Conservation (phyloP, 305 asterid genomes). For the Fraxinus floribunda region DNA sequence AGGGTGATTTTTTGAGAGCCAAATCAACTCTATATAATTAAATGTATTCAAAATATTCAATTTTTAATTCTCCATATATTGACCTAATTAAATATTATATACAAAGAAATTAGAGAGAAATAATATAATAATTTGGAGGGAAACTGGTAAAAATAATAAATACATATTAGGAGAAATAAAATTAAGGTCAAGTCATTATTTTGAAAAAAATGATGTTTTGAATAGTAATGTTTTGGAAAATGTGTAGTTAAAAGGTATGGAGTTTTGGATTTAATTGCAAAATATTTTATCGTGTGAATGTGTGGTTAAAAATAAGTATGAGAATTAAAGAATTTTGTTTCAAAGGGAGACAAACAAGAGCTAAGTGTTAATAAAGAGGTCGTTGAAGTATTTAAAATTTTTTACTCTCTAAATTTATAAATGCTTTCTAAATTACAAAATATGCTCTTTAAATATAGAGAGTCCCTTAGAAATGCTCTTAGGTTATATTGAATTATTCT, state of each 20-base stretch:
- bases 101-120: neutral
- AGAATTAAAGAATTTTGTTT: neutral
- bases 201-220: neutral
- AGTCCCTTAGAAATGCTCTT: neutral
- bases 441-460: neutral
- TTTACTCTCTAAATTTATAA: neutral
- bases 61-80: neutral
- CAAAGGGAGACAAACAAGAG: neutral
- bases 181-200: neutral
- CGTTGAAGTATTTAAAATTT: neutral
- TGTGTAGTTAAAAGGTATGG: neutral
- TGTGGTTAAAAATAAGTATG: neutral
- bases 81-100: neutral
- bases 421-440: neutral
- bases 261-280: neutral
- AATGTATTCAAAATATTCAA: neutral
- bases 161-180: neutral
- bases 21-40: neutral
- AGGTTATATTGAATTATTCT: neutral
- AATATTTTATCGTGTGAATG: neutral
- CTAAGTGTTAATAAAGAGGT: neutral
- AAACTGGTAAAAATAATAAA: neutral
- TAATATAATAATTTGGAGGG: neutral
- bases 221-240: neutral
- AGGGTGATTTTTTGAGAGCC: neutral